phyloP scores from a whole-genome alignment of 2,329 filamentous ascomycete genomes.

The Ophiostoma ips region DNA sequence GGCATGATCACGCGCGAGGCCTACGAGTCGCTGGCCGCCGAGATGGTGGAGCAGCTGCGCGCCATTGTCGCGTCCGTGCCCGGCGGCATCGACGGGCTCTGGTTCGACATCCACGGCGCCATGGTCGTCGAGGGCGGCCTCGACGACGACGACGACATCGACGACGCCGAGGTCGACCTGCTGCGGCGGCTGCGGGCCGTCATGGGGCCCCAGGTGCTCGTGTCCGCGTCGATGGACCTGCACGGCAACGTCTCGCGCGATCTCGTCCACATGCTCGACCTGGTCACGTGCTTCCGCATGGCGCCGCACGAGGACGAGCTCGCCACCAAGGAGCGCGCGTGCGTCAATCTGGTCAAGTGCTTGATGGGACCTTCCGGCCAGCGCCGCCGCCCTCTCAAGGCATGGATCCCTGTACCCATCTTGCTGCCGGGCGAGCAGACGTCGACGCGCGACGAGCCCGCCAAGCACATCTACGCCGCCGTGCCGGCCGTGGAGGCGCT shows the following conservation, averaged over 20 bases:
- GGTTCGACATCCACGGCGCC: conserved; percentile 43
- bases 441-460: conserved; percentile 37
- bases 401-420: conserved; percentile 37
- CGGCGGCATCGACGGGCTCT: conserved; percentile 30
- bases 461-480: conserved; percentile 34
- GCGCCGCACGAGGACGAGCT: conserved; percentile 36
- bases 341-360: conserved; percentile 31
- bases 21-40: conserved; percentile 29
- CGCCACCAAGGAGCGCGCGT: conserved; percentile 37
- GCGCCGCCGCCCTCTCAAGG: conserved; percentile 30
- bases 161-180: conserved; percentile 34
- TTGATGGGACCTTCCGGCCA: conserved; percentile 16
- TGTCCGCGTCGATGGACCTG: conserved; percentile 41
- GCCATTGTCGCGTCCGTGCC: conserved; percentile 21
- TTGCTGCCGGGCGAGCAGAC: conserved; percentile 41
- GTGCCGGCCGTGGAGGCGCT: conserved; percentile 28
- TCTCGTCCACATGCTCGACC: conserved; percentile 33
- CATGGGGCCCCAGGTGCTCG: conserved; percentile 30
- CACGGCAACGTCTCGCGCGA: conserved; percentile 39
- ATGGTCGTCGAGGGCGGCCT: conserved; percentile 39
- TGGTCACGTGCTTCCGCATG: conserved; percentile 39
- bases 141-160: conserved; percentile 34
- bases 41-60: conserved; percentile 26
- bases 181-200: conserved; percentile 30
- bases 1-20: conserved; percentile 31